Evolutionary conservation across 176 grass and related monocot genomes (phyloP), one percentile per base, ranked within the genome.

Genomic region (Pharus latifolius): DNA sequence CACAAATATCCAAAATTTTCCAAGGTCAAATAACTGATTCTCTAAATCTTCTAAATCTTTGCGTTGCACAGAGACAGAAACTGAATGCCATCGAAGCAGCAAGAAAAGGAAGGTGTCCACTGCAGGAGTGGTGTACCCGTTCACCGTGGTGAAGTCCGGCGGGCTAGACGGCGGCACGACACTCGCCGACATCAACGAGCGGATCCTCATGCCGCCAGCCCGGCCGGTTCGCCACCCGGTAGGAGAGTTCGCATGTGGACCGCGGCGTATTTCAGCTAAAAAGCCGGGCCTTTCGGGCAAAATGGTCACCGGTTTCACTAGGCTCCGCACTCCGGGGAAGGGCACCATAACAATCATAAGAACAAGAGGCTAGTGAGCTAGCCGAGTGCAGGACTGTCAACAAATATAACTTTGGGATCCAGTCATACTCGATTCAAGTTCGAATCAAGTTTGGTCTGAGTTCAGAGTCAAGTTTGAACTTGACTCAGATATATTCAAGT

Each of bases 321-420:
- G 85, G 78, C 80, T 92, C 65, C 85, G 13, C 27, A 92, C 90
- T 19, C 60, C 32, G 0, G 82, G 85, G 58, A 80, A 44, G 37
- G 90, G 90, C 53, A 88, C 85, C 0, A 54, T 92, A 10, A 92
- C 85, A n/a, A 73, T 92, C 31, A 24, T 88, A 16, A 82, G 85
- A 68, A 88, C 90, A 11, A 80, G 53, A 63, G 82, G 82, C 8
- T 86, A 45, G 19, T 26, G 53, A 43, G 29, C 11, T 59, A 20
- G 7, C 18, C 11, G 55, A 37, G n/a, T n/a, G n/a, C n/a, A n/a
- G n/a, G n/a, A n/a, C n/a, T n/a, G n/a, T n/a, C n/a, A n/a, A n/a
- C n/a, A n/a, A n/a, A n/a, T n/a, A n/a, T n/a, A n/a, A n/a, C n/a
- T n/a, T n/a, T n/a, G n/a, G n/a, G n/a, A n/a, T n/a, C n/a, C n/a